Conservation (phyloP, 352 stramenopile genomes). For the Globisporangium viniferum region DNA sequence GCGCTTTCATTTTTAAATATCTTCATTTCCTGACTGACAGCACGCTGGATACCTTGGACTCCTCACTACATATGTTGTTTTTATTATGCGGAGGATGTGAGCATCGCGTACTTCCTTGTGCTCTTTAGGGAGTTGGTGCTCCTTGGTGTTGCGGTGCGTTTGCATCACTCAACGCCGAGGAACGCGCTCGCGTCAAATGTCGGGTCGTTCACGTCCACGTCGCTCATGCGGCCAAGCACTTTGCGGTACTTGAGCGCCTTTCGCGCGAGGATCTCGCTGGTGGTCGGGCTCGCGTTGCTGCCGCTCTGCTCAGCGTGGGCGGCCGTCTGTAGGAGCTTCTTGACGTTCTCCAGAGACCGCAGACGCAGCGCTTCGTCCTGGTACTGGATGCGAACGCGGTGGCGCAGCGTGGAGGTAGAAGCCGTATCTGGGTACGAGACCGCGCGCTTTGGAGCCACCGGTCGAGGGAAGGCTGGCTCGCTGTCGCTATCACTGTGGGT, state of each 20-base stretch:
- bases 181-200: conserved; percentile 10
- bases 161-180: conserved; percentile 14
- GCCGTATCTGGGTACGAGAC: neutral
- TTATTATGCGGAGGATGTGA: neutral
- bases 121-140: neutral
- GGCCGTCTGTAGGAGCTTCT: conserved; percentile 32
- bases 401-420: neutral
- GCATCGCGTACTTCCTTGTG: neutral
- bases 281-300: conserved; percentile 4
- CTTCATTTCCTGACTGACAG: no score
- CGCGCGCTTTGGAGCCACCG: neutral
- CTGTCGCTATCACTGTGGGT: neutral
- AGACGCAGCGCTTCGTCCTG: conserved; percentile 41
- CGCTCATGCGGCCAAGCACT: conserved; percentile 1
- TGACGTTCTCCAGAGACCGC: conserved; percentile 26
- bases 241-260: conserved; percentile 23
- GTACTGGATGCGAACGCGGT: conserved; percentile 28
- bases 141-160: neutral
- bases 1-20: no score
- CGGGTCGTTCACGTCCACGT: conserved; percentile 11
- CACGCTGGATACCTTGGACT: no score
- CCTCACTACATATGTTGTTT: neutral
- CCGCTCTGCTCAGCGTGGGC: conserved; percentile 1
- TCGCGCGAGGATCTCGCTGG: conserved; percentile 9
- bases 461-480: neutral